These are phyloP conservation scores for Chimonanthus praecox DNA, from an alignment of 164 flowering plant species.

Conservation along the genomic window DNA sequence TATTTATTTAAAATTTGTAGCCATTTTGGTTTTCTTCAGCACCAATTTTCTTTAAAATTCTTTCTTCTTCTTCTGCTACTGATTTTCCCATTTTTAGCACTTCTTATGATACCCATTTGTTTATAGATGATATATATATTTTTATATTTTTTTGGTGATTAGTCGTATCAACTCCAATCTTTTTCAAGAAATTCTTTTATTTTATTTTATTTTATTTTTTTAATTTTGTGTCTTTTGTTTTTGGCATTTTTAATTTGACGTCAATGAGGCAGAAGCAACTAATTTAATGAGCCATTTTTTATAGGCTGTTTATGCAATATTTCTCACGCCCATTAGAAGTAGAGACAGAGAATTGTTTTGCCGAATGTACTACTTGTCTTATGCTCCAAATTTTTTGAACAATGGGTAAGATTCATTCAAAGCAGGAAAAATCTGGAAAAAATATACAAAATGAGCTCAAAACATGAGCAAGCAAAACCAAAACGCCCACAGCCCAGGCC, in stretches of 20 bases:
- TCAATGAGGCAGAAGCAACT: neutral
- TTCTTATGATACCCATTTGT: neutral
- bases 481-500: too few relatives aligned
- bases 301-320: neutral
- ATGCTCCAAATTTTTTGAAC: too few relatives aligned
- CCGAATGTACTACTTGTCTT: neutral
- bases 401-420: too few relatives aligned
- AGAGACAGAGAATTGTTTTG: neutral
- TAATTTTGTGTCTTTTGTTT: neutral
- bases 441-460: too few relatives aligned
- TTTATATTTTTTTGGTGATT: too few relatives aligned
- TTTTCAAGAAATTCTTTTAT: too few relatives aligned
- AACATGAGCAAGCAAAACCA: too few relatives aligned
- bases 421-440: too few relatives aligned
- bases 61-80: neutral
- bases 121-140: too few relatives aligned
- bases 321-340: neutral
- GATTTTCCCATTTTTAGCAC: neutral
- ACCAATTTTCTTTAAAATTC: neutral
- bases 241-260: neutral
- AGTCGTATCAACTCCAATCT: too few relatives aligned
- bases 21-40: neutral
- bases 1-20: neutral
- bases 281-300: too few relatives aligned
- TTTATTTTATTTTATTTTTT: too few relatives aligned